These are phyloP conservation scores for Diaporthe sp. DNA, from an alignment of 2,329 filamentous ascomycete genomes.

Conservation along the genomic window DNA sequence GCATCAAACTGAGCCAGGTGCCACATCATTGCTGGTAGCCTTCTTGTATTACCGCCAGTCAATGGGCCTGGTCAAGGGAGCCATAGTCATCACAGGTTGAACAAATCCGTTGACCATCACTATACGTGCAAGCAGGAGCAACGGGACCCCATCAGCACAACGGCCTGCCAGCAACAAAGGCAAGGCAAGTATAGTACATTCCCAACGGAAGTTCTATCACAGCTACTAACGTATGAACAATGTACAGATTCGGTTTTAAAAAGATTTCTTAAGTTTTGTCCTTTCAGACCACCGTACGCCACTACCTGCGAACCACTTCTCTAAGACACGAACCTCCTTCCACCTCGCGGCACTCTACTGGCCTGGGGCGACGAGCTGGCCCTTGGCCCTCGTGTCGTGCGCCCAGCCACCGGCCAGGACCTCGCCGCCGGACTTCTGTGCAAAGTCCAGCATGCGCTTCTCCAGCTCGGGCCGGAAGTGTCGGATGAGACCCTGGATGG, in stretches of 20 bases:
- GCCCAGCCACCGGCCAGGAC: slow-evolving; percentile 91
- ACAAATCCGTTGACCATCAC: background rate
- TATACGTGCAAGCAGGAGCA: background rate
- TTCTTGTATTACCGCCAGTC: background rate
- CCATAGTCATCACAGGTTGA: background rate
- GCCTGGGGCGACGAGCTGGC: slow-evolving; percentile 88
- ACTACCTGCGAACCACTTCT: slow-evolving; percentile 13
- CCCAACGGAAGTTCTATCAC: slow-evolving; percentile 10
- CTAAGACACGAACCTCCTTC: background rate
- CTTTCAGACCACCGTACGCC: slow-evolving; percentile 17
- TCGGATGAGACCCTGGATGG: slow-evolving; percentile 96
- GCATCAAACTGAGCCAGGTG: background rate
- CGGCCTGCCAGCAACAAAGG: background rate
- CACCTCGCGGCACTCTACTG: slow-evolving; percentile 72
- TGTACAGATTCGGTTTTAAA: slow-evolving; percentile 16
- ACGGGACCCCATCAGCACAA: background rate
- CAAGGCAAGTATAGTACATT: slow-evolving; percentile 4
- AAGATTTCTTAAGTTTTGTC: slow-evolving; percentile 7
- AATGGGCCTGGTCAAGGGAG: background rate
- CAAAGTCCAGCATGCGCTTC: slow-evolving; percentile 87
- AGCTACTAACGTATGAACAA: slow-evolving; percentile 2
- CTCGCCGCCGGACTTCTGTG: slow-evolving; percentile 78
- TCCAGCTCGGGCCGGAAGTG: slow-evolving; percentile 98
- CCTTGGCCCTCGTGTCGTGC: slow-evolving; percentile 80
- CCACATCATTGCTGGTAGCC: background rate